These are phyloP conservation scores for Fragilaria crotonensis DNA, from an alignment of 108 stramenopile genomes.

Conservation along the genomic window DNA sequence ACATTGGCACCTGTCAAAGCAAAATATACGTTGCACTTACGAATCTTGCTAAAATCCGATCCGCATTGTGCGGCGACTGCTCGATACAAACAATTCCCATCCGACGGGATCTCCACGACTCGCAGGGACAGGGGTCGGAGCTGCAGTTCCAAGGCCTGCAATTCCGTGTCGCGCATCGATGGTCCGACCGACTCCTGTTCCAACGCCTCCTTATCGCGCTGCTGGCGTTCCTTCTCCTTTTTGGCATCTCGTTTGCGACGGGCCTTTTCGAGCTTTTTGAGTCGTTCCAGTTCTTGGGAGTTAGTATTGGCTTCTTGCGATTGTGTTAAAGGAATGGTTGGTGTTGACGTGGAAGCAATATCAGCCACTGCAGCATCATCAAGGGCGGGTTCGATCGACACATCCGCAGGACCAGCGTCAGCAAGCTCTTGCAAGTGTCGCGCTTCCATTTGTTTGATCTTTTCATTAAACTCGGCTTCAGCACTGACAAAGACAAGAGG, in stretches of 20 bases:
- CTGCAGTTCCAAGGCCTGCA: constrained; percentile 38
- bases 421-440: constrained; percentile 23
- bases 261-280: constrained; percentile 53
- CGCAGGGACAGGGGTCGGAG: constrained; percentile 39
- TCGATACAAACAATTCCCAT: constrained; percentile 95
- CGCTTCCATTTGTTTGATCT: constrained; percentile 28
- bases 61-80: constrained; percentile 75
- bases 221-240: constrained; percentile 47
- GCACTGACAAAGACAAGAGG: constrained; percentile 6
- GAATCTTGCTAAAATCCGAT: constrained; percentile 24
- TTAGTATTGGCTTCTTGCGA: constrained; percentile 11
- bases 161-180: constrained; percentile 51
- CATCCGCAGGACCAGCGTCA: background rate
- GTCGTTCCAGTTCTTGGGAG: constrained; percentile 14
- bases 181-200: constrained; percentile 55
- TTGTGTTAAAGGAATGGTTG: background rate
- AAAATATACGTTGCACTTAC: constrained; percentile 28
- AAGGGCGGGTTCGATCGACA: constrained; percentile 3
- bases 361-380: constrained; percentile 5
- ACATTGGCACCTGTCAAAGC: no score
- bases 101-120: constrained; percentile 81
- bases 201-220: constrained; percentile 34
- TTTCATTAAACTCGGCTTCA: constrained; percentile 21
- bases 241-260: constrained; percentile 45
- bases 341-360: background rate